Conservation (phyloP, 805 yeast genomes). For the Candida boidinii region DNA sequence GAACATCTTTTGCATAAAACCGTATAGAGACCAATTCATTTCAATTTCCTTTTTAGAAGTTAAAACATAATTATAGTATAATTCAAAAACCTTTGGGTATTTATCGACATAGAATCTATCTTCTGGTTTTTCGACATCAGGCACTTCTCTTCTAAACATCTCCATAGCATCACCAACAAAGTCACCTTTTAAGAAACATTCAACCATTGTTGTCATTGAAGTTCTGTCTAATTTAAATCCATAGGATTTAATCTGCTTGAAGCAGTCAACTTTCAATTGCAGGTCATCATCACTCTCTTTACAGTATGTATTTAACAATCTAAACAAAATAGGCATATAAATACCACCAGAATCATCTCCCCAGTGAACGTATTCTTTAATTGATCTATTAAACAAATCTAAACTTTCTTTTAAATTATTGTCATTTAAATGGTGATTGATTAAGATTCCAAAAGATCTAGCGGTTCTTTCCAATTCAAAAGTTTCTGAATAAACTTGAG, state of each 20-base stretch:
- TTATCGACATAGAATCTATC: conserved; percentile 11
- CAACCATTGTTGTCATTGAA: conserved; percentile 30
- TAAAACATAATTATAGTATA: conserved; percentile 37
- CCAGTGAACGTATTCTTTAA: conserved; percentile 37
- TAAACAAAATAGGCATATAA: conserved; percentile 18
- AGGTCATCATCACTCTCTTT: conserved; percentile 10
- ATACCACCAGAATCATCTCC: conserved; percentile 23
- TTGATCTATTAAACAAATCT: conserved; percentile 25
- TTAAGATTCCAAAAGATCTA: conserved; percentile 25
- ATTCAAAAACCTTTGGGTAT: conserved; percentile 28
- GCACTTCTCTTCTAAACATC: conserved; percentile 33
- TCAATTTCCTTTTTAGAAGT: conserved; percentile 27
- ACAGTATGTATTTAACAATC: conserved; percentile 15
- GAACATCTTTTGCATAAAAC: conserved; percentile 46
- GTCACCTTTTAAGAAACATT: conserved; percentile 25
- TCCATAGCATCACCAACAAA: conserved; percentile 31
- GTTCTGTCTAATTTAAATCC: conserved; percentile 27
- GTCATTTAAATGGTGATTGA: conserved; percentile 22
- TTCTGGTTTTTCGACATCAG: conserved; percentile 4
- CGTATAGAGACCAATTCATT: conserved; percentile 54
- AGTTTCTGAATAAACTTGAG: conserved; percentile 21
- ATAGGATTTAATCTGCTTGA: conserved; percentile 33
- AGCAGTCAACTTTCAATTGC: conserved; percentile 20
- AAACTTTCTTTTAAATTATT: conserved; percentile 27
- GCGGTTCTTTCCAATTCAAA: conserved; percentile 27